Base-by-base conservation (phyloP, 192 early-diverging fungal species). In the Coemansia sp. region DNA sequence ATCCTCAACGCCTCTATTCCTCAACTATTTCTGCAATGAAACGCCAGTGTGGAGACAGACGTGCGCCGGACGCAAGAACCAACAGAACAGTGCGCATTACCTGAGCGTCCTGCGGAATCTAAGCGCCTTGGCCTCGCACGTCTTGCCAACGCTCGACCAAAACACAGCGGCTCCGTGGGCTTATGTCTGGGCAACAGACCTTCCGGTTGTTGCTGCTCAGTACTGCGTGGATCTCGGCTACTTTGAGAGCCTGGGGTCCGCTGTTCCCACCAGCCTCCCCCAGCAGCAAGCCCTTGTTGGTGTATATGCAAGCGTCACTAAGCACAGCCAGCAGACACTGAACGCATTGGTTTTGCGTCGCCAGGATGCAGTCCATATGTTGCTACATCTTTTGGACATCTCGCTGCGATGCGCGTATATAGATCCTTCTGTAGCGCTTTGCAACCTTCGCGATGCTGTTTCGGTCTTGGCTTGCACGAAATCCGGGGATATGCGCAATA, bases 311-410 rank as follows among this genome's bases (percentile, higher is more conserved):
- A 41, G 52, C 18, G 8, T 11, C 20, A 44, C 23, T 36, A 62
- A 34, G n/a, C 44, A 44, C 45, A 49, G 18, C 14, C 20, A 0
- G 10, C 41, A 52, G 23, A 26, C 14, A 62, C 20, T 49, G 43
- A 44, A 20, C 38, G 34, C 49, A 18, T 5, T 66, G 16, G 45
- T 68, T 15, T 55, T 75, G 39, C 24, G 36, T 5, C 65, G 63
- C 33, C 52, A 69, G 10, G 66, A 64, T 8, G 21, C 66, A 7
- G 23, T 63, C 9, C 67, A 75, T 53, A 35, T 75, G 44, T 16
- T 75, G 48, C 20, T 75, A n/a, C 72, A 75, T 48, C 49, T 75
- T 24, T 41, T 75, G 20, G 66, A 75, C 30, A 34, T 68, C 26
- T 62, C 72, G 8, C 51, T 64, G 39, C 30, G 48, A 11, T 52